Base-by-base conservation (phyloP, 148 eudicot genomes). In the Nepenthes mirabilis region DNA sequence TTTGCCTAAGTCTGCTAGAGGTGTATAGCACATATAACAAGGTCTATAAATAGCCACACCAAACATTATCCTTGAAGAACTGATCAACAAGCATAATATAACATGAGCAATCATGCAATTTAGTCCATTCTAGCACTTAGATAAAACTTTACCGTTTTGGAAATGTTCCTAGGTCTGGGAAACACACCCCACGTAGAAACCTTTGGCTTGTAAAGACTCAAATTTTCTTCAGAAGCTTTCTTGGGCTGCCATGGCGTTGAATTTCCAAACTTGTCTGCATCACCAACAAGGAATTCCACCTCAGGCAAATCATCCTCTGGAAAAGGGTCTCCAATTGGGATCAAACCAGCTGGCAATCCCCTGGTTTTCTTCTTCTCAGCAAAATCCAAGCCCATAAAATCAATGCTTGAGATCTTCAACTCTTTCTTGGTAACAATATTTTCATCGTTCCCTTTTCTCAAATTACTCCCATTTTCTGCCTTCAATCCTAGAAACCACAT, bases 121-220 rank as follows among this genome's bases (percentile, higher is more conserved):
- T 4, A 40, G 8, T 3, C 0, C 45, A 40, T 3, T 40, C 23
- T 23, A 45, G 36, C 58, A 66, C 62, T 56, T 47, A 23, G 23
- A 23, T 23, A 23, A 23, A 23, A 57, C 37, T 74, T 43, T 81
- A 88, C 98, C 70, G 95, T 68, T 80, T 88, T 79, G 13, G 98
- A 91, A 67, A 91, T 91, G 78, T 91, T 73, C 60, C 68, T 77
- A 34, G 96, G 90, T 67, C 91, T 78, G 23, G 94, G 96, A 70
- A 88, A 91, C 74, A 88, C 66, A 54, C 95, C 98, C 98, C 96
- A 88, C 2, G 98, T 91, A 35, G 97, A 85, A 77, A 85, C 86
- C 76, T 80, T 83, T 34, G 98, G 98, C 82, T 88, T 88, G 66
- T 88, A 91, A 11, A 82, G 68, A 56, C 85, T 96, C 10, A 43